Evolutionary conservation across 306 rosid species (phyloP).

Genomic region (Quercus agrifolia): DNA sequence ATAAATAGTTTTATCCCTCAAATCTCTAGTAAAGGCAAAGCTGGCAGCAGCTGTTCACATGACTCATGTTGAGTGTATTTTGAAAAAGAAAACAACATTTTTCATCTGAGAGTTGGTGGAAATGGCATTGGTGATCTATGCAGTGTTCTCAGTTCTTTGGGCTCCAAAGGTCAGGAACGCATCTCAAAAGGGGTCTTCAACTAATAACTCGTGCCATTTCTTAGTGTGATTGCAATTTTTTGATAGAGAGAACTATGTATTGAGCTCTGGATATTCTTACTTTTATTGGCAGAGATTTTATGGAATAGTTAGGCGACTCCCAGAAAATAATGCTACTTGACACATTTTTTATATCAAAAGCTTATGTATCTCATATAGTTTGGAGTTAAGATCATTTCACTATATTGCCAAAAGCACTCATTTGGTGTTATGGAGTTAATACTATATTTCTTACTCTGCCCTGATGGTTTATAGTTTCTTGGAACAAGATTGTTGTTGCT

Average conservation of each 20-base stretch:
- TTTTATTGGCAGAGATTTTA: constrained; percentile 4
- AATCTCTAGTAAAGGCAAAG: constrained; percentile 5
- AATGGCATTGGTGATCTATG: constrained; percentile 4
- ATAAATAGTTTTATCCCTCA: not conserved
- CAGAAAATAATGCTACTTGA: not conserved
- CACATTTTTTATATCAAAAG: not conserved
- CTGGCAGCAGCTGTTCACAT: constrained; percentile 23
- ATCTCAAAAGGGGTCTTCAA: constrained; percentile 12
- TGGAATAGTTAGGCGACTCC: constrained; percentile 5
- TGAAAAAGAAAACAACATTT: constrained; percentile 5
- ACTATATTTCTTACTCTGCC: not conserved
- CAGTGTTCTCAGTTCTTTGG: constrained; percentile 17
- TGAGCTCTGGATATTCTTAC: constrained; percentile 15
- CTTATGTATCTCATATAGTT: not conserved
- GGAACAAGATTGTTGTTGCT: not conserved
- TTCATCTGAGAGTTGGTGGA: constrained; percentile 4
- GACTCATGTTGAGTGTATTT: constrained; percentile 9
- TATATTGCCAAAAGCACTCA: not conserved
- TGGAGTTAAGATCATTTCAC: not conserved
- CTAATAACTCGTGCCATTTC: constrained; percentile 1
- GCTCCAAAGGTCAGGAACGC: not conserved
- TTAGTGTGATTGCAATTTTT: constrained; percentile 10
- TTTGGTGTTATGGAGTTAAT: not conserved
- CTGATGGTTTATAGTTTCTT: not conserved
- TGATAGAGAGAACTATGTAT: not conserved